Base-by-base conservation (phyloP, 768 basidiomycete species). In the Russula emetica region DNA sequence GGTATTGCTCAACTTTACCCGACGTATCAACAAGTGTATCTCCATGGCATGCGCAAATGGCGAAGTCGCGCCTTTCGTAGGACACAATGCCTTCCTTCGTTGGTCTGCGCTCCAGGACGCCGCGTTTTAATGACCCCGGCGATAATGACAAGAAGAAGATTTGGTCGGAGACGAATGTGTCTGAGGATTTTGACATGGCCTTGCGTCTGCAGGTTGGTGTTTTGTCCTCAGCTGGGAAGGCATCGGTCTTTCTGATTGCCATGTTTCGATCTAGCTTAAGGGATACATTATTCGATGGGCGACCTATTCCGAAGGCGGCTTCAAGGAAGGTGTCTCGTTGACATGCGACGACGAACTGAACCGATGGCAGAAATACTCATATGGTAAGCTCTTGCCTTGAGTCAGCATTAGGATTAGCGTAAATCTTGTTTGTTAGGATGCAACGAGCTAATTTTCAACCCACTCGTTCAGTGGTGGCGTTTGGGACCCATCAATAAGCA, bases 41-140 rank as follows among this genome's bases (percentile, higher is more conserved):
- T 87, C 89, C 0, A 84, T 92, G 81, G 83, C 84, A 20, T 85
- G 84, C 69, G 87, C 90, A 2, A 92, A 92, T 66, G 90, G 90
- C 34, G 89, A 92, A 71, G 83, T 90, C 30, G 86, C 86, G 52
- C 90, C 90, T 2, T 92, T 92, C 69, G 90, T 92, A 60, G 90
- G 90, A 3, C 90, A 93, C 73, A 92, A 93, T 65, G 91, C 92
- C 7, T 96, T 94, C 74, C 78, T 95, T 54, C 85, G 92, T 22
- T 95, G 93, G 93, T 83, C 85, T 2, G 93, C 93, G 2, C 77
- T 94, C 26, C 93, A 95, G 73, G 93, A 94, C 64, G 90, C 90
- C 0, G 83, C 88, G 22, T 89, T n/a, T 89, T 63, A 72, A 86
- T 51, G 90, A 94, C 70, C 71, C 77, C 5, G 83, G 75, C 5